Evolutionary conservation across 495 filamentous ascomycete species (phyloP).

Genomic region (Penicillium desertorum): DNA sequence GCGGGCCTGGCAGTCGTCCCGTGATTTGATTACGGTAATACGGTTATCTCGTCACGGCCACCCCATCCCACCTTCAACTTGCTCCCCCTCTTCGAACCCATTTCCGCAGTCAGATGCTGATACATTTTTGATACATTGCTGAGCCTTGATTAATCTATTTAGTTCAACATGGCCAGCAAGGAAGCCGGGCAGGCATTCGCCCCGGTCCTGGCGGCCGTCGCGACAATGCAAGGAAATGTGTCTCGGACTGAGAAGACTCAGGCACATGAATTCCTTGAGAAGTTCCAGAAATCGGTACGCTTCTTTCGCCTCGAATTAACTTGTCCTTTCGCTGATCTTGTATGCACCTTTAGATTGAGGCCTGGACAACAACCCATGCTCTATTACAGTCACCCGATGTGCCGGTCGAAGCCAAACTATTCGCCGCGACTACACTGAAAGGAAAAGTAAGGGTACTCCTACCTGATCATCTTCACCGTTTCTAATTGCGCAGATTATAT

Average conservation of each 20-base stretch:
- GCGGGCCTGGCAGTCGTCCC: slow-evolving; percentile 25
- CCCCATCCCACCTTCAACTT: slow-evolving; percentile 39
- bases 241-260: slow-evolving; percentile 80
- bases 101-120: slow-evolving; percentile 11
- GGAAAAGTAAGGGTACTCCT: slow-evolving; percentile 72
- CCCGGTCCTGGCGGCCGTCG: slow-evolving; percentile 81
- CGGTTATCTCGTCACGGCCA: slow-evolving; percentile 34
- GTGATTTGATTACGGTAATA: slow-evolving; percentile 31
- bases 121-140: slow-evolving; percentile 15
- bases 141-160: slow-evolving; percentile 10
- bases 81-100: slow-evolving; percentile 10
- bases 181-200: slow-evolving; percentile 67
- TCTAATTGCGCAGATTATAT: slow-evolving; percentile 63
- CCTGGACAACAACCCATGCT: slow-evolving; percentile 83
- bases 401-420: slow-evolving; percentile 82
- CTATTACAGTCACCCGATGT: slow-evolving; percentile 74
- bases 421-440: slow-evolving; percentile 94
- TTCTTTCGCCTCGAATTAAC: background rate
- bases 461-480: background rate
- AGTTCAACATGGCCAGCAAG: slow-evolving; percentile 67
- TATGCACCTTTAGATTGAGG: slow-evolving; percentile 60
- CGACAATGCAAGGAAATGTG: slow-evolving; percentile 85
- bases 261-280: slow-evolving; percentile 86
- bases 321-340: slow-evolving; percentile 14
- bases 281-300: slow-evolving; percentile 97